Conservation (phyloP, 176 grass and related monocot genomes). For the Thalia dealbata region DNA sequence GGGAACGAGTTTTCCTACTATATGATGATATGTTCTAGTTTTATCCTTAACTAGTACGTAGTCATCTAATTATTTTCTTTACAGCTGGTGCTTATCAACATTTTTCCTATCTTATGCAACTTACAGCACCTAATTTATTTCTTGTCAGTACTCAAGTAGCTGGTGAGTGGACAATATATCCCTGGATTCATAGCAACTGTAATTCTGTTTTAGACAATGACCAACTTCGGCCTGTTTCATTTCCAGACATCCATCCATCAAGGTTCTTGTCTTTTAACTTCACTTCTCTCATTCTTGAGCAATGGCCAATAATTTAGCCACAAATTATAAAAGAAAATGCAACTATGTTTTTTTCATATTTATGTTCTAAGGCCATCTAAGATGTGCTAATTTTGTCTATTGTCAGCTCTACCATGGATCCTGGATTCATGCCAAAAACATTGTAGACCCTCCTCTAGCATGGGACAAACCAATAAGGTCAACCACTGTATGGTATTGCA, state of each 20-base stretch:
- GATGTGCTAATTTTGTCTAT: no score
- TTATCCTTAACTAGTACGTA: conserved; percentile 93
- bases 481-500: no score
- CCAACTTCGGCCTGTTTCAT: conserved; percentile 80
- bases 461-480: no score
- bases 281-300: background rate
- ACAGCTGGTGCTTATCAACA: background rate
- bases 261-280: conserved; percentile 34
- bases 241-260: conserved; percentile 94
- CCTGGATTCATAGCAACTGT: conserved; percentile 97
- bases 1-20: conserved; percentile 99
- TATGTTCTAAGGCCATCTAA: background rate
- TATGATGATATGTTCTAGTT: conserved; percentile 98
- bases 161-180: conserved; percentile 95
- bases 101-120: conserved; percentile 1
- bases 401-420: no score
- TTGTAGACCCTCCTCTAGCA: no score
- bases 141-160: conserved; percentile 54
- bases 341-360: background rate
- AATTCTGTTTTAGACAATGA: conserved; percentile 88
- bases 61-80: conserved; percentile 11
- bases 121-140: conserved; percentile 4
- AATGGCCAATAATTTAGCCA: background rate
- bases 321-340: background rate
- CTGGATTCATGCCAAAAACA: no score